Evolutionary conservation across 2,329 filamentous ascomycete species (phyloP).

Genomic region (Trichoderma atrobrunneum): DNA sequence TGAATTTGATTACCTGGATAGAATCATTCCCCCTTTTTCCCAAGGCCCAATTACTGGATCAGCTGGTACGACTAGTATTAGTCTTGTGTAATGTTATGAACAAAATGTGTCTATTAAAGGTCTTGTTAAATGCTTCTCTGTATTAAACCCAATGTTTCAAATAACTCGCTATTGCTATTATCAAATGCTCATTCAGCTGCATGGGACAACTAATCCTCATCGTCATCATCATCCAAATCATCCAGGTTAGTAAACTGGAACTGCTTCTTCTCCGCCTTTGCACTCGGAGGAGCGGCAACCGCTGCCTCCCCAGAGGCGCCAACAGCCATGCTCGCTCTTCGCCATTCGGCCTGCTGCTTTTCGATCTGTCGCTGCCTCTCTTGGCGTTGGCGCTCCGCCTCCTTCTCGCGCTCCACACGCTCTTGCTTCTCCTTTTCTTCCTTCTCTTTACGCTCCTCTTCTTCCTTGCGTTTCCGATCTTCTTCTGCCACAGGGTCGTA

Average conservation of each 20-base stretch:
- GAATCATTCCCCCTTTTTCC: rapidly evolving
- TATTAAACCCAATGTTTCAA: background rate
- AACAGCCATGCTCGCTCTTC: slow-evolving; percentile 37
- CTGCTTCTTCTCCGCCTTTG: slow-evolving; percentile 46
- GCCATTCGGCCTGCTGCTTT: slow-evolving; percentile 42
- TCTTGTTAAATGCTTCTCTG: background rate
- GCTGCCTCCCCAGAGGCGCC: slow-evolving; percentile 27
- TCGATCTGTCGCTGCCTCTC: slow-evolving; percentile 45
- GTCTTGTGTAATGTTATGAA: too few species aligned
- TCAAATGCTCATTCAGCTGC: background rate
- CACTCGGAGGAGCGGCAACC: slow-evolving; percentile 26
- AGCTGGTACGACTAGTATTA: background rate
- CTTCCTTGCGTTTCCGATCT: slow-evolving; percentile 49
- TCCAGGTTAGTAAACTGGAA: slow-evolving; percentile 56
- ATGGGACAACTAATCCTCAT: slow-evolving; percentile 31
- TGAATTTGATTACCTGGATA: background rate
- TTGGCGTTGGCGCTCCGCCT: slow-evolving; percentile 35
- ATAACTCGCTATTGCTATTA: background rate
- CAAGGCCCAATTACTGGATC: background rate
- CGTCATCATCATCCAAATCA: slow-evolving; percentile 52
- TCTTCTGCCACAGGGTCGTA: slow-evolving; percentile 58
- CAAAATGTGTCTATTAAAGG: background rate
- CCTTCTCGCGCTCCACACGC: slow-evolving; percentile 45
- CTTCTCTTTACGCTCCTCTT: slow-evolving; percentile 46
- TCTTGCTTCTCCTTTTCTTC: slow-evolving; percentile 48